Percentiles rank a stretch among this genome's conserved stretches.
These are phyloP conservation scores for Mariannaea elegans DNA, from an alignment of 2,329 filamentous ascomycete genomes.

Conservation along the genomic window DNA sequence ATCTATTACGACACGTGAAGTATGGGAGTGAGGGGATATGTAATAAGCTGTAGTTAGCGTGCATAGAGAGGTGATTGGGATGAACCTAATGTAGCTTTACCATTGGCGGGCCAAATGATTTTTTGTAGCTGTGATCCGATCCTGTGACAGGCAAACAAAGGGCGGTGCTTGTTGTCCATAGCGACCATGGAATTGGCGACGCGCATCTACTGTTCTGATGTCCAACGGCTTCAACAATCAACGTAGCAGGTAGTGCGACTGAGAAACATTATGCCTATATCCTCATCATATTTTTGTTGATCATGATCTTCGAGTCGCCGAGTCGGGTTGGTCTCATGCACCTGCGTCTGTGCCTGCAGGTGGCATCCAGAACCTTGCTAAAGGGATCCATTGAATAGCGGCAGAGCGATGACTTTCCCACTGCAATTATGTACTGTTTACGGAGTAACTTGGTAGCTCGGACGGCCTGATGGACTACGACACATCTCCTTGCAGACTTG, in stretches of 20 bases:
- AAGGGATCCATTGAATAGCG: neutral
- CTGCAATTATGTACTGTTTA: neutral
- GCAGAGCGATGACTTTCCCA: neutral
- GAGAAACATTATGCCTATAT: neutral
- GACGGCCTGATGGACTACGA: conserved; percentile 4
- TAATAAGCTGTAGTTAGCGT: neutral
- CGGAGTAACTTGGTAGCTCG: no score
- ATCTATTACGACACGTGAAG: conserved; percentile 11
- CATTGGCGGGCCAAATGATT: conserved; percentile 1
- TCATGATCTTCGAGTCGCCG: conserved; percentile 11
- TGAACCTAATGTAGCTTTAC: neutral
- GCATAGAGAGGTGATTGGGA: neutral
- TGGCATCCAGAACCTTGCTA: conserved; percentile 10
- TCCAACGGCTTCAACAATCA: neutral
- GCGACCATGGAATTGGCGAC: neutral
- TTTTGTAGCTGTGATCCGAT: neutral
- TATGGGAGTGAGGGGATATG: conserved; percentile 1
- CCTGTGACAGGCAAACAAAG: neutral
- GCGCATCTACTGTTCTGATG: neutral
- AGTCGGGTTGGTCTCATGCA: conserved; percentile 9
- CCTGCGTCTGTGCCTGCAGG: conserved; percentile 12
- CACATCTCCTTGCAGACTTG: conserved; percentile 1
- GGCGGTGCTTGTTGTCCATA: neutral
- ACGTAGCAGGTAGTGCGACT: neutral
- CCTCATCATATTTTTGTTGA: neutral